Base-by-base conservation (phyloP, 2,329 filamentous ascomycete species). In the Leptosphaerulina australis region DNA sequence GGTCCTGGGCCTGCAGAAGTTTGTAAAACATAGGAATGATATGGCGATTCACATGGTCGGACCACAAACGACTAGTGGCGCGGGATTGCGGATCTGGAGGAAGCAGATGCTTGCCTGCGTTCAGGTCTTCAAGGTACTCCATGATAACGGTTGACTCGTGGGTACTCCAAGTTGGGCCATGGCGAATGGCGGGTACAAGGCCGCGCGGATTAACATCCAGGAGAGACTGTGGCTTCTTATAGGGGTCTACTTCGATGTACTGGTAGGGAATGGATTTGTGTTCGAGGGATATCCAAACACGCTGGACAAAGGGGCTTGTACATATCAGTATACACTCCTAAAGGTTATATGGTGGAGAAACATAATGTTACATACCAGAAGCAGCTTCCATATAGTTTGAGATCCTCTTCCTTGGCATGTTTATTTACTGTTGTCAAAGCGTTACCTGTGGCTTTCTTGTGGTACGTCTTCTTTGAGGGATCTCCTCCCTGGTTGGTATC, bases 261-360 rank as follows among this genome's bases (percentile, higher is more conserved):
- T 95, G 89, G 67, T 96, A 96, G 28, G 83, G 77, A 7, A 94
- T 79, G 14, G 83, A 81, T 69, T 94, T 94, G 62, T 86, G 79
- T 70, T 96, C 90, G 26, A 96, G 79, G 1, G 90, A 88, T 57
- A 96, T 94, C 91, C 91, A 96, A 20, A 94, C 88, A 14, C 90
- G 84, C 68, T 95, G 90, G 1, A 91, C 90, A 68, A 93, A 94
- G 20, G 90, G 90, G 66, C 88, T 89, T 29, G 9, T 2, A 55
- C 14, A 22, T 14, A 29, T 20, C 14, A 48, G 31, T 17, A 30
- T 14, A 12, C n/a, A n/a, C 33, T 22, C 10, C 8, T 48, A 60
- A 55, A 59, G 51, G 53, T 58, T 45, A 63, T 47, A 18, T 22
- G 15, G 15, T 41, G 5, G n/a, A 12, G 6, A 14, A 15, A 25